Percentiles rank a stretch among this genome's conserved stretches.
Conservation (phyloP, 305 asterid species). For the Fraxinus baroniana region DNA sequence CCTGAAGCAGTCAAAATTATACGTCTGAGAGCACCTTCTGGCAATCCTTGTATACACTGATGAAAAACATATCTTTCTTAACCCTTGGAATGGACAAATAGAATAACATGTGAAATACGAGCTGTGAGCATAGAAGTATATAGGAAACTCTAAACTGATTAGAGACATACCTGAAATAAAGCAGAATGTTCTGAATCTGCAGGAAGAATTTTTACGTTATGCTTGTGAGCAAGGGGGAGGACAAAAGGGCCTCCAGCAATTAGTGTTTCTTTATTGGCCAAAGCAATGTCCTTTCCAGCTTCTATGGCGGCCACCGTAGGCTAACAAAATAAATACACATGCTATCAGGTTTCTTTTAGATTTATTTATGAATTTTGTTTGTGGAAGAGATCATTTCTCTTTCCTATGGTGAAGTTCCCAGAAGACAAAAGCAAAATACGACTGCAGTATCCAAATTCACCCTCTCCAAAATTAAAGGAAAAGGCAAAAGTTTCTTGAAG, state of each 20-base stretch:
- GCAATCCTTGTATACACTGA: conserved; percentile 98
- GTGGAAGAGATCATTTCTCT: neutral
- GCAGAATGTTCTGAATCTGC: conserved; percentile 99
- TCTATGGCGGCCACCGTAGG: conserved; percentile 98
- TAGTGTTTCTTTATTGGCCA: conserved; percentile 94
- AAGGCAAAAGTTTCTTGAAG: neutral
- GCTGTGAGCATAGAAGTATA: neutral
- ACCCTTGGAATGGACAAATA: conserved; percentile 11
- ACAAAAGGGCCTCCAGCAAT: conserved; percentile 98
- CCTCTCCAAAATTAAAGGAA: neutral
- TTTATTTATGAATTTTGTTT: neutral
- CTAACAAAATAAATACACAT: conserved; percentile 29
- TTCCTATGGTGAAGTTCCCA: neutral
- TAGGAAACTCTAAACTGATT: neutral
- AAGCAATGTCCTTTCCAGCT: conserved; percentile 96
- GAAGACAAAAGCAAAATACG: neutral
- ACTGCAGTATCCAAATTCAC: neutral
- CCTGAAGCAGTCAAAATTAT: conserved; percentile 96
- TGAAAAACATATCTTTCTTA: conserved; percentile 18
- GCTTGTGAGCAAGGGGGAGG: conserved; percentile 96
- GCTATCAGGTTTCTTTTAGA: conserved; percentile 6
- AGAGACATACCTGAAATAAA: conserved; percentile 72
- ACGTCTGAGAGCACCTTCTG: conserved; percentile 92
- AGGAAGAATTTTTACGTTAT: conserved; percentile 96
- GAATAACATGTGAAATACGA: neutral